phyloP scores from a whole-genome alignment of 805 yeast species.

The Metschnikowia picachoensis region DNA sequence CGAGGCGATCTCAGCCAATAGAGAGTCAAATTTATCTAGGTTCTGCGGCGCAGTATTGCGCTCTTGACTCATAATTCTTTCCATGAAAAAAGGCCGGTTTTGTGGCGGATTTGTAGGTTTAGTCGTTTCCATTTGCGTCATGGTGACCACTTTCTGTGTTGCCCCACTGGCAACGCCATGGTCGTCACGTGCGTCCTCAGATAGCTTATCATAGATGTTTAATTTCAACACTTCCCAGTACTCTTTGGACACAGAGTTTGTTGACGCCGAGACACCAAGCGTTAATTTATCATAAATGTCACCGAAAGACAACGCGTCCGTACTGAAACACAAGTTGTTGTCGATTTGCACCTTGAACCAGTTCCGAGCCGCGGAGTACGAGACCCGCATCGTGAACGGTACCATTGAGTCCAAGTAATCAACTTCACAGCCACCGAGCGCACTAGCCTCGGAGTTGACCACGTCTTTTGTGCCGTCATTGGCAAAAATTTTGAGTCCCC shows the following conservation, averaged over 20 bases:
- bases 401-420: slow-evolving; percentile 64
- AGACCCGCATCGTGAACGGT: slow-evolving; percentile 64
- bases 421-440: slow-evolving; percentile 56
- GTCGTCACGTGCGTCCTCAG: slow-evolving; percentile 54
- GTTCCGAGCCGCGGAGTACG: slow-evolving; percentile 45
- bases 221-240: slow-evolving; percentile 62
- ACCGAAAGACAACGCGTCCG: slow-evolving; percentile 50
- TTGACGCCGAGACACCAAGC: slow-evolving; percentile 52
- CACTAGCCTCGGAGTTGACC: slow-evolving; percentile 26
- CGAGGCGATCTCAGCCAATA: slow-evolving; percentile 8
- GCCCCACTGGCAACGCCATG: slow-evolving; percentile 48
- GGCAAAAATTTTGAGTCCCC: slow-evolving; percentile 54
- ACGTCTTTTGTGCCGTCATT: slow-evolving; percentile 51
- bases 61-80: slow-evolving; percentile 26
- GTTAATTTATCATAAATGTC: slow-evolving; percentile 31
- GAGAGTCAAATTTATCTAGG: slow-evolving; percentile 6
- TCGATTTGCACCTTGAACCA: slow-evolving; percentile 66
- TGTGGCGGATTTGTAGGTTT: slow-evolving; percentile 1
- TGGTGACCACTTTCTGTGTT: slow-evolving; percentile 29
- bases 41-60: slow-evolving; percentile 8
- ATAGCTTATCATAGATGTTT: slow-evolving; percentile 50
- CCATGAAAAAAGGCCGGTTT: slow-evolving; percentile 37
- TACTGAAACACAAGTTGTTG: slow-evolving; percentile 66
- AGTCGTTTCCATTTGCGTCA: slow-evolving; percentile 5
- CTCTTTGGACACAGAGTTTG: slow-evolving; percentile 39